phyloP scores from a whole-genome alignment of 148 eudicot species.

The Hydrangea macrophylla region DNA sequence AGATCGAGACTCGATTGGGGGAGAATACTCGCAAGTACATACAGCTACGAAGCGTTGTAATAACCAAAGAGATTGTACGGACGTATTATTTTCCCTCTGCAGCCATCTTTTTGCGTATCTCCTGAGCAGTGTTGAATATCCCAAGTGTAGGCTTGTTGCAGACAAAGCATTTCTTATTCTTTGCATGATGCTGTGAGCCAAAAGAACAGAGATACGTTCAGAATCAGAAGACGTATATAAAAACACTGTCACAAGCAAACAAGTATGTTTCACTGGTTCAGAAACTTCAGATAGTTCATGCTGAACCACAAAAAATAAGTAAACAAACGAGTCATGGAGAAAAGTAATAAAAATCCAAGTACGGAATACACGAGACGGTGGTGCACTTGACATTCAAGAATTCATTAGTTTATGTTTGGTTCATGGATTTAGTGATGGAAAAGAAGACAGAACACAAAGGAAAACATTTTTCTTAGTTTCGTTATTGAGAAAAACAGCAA shows the following conservation, averaged over 20 bases:
- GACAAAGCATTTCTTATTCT: constrained; percentile 75
- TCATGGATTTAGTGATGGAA: too few species aligned
- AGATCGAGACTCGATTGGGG: too few species aligned
- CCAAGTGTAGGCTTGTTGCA: constrained; percentile 53
- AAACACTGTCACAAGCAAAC: background rate
- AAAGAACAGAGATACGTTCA: constrained; percentile 11
- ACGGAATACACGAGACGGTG: too few species aligned
- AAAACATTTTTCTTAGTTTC: too few species aligned
- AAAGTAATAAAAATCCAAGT: too few species aligned
- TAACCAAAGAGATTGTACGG: too few species aligned
- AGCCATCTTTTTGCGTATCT: background rate
- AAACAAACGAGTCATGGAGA: background rate
- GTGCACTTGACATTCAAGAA: too few species aligned
- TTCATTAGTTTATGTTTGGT: too few species aligned
- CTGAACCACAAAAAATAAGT: background rate
- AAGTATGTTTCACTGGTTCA: background rate
- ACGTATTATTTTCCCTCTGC: too few species aligned
- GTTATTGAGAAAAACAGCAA: too few species aligned
- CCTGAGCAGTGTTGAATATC: background rate
- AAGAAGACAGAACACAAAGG: too few species aligned
- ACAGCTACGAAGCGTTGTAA: background rate
- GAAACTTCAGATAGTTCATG: background rate
- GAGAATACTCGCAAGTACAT: background rate
- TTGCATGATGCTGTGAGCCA: constrained; percentile 71
- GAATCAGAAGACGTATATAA: background rate